phyloP scores from a whole-genome alignment of 371 early-diverging fungal species.

The Phascolomyces articulosus region DNA sequence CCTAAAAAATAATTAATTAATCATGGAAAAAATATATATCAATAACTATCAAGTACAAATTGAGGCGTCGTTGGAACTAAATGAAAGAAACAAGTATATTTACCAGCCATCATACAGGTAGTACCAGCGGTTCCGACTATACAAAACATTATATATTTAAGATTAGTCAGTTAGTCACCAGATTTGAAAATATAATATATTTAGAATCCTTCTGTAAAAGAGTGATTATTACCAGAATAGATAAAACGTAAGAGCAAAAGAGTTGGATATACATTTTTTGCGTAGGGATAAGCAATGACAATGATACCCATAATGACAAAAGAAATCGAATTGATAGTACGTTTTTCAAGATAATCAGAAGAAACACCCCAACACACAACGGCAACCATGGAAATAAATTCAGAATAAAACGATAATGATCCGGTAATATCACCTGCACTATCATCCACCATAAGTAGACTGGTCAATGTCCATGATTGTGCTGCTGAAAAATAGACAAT shows the following conservation, averaged over 20 bases:
- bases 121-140: conserved; percentile 72
- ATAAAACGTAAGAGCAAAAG: conserved; percentile 56
- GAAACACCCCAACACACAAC: conserved; percentile 39
- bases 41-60: too few species aligned
- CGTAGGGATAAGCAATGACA: conserved; percentile 49
- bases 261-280: conserved; percentile 52
- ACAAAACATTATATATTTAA: too few species aligned
- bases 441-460: conserved; percentile 12
- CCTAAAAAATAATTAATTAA: conserved; percentile 14
- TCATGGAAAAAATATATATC: too few species aligned
- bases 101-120: conserved; percentile 67
- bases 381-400: conserved; percentile 49
- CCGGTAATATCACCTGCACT: conserved; percentile 42
- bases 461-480: conserved; percentile 32
- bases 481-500: conserved; percentile 40
- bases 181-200: too few species aligned
- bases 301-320: conserved; percentile 56
- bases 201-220: too few species aligned
- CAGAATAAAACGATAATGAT: conserved; percentile 61
- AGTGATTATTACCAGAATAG: too few species aligned
- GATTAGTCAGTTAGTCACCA: too few species aligned
- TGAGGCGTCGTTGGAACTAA: too few species aligned
- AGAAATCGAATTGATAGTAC: conserved; percentile 19
- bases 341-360: conserved; percentile 23
- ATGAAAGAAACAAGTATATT: too few species aligned